phyloP scores from a whole-genome alignment of 768 basidiomycete genomes.

The Boletellus emodensis region DNA sequence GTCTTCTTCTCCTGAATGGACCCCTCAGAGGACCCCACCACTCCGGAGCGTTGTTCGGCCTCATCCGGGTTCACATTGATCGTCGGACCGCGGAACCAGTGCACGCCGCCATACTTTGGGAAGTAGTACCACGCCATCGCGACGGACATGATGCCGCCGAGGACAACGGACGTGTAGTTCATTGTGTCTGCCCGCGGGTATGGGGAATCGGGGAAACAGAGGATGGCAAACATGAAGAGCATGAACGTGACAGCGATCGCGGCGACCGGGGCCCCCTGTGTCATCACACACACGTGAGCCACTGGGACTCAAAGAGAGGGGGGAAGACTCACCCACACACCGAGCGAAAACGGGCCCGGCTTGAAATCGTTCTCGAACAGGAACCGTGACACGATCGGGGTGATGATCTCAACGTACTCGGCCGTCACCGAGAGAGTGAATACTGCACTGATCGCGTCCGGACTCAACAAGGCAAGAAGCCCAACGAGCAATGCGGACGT shows the following conservation, averaged over 20 bases:
- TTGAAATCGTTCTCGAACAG: constrained; percentile 41
- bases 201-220: constrained; percentile 56
- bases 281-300: constrained; percentile 8
- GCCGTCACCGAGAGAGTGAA: constrained; percentile 45
- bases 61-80: too few species aligned
- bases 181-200: constrained; percentile 43
- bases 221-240: constrained; percentile 56
- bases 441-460: constrained; percentile 51
- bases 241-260: constrained; percentile 56
- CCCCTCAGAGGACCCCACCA: too few species aligned
- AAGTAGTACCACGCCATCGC: constrained; percentile 62
- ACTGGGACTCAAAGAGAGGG: background rate
- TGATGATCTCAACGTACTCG: constrained; percentile 40
- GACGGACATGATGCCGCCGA: constrained; percentile 53
- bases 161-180: constrained; percentile 70
- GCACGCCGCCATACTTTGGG: constrained; percentile 60
- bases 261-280: constrained; percentile 51
- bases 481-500: constrained; percentile 43
- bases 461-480: constrained; percentile 48
- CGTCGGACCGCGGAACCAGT: constrained; percentile 68
- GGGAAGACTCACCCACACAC: constrained; percentile 31
- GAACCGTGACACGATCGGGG: constrained; percentile 48
- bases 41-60: too few species aligned
- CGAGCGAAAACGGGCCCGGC: constrained; percentile 45
- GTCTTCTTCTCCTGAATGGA: too few species aligned